phyloP scores from a whole-genome alignment of 441 rosid genomes.

The Jatropha podagrica region DNA sequence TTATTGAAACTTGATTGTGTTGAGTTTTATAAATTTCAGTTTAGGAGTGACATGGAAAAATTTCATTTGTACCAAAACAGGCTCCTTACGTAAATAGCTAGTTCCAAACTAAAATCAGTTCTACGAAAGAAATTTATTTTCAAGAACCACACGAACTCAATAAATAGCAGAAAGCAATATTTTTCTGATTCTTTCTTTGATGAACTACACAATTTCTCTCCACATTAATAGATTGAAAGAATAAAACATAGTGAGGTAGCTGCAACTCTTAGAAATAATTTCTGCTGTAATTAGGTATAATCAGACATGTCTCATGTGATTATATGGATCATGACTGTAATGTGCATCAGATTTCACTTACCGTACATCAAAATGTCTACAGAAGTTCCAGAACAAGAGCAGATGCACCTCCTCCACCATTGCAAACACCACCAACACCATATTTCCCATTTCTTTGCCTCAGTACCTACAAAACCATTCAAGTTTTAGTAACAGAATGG shows the following conservation, averaged over 20 bases:
- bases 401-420: constrained; percentile 99
- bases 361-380: constrained; percentile 30
- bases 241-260: background rate
- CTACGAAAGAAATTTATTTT: background rate
- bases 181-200: background rate
- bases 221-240: background rate
- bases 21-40: too few relatives aligned
- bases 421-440: constrained; percentile 92
- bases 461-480: too few relatives aligned
- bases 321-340: background rate
- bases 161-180: background rate
- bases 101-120: background rate
- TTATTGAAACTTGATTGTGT: too few relatives aligned
- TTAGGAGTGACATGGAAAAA: too few relatives aligned
- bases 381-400: constrained; percentile 81
- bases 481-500: too few relatives aligned
- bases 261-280: background rate
- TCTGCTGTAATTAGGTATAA: background rate
- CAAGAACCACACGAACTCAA: background rate
- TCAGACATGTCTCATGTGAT: background rate
- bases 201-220: background rate
- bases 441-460: constrained; percentile 64
- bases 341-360: constrained; percentile 19
- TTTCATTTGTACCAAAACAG: too few relatives aligned
- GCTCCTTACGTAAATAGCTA: too few relatives aligned